Base-by-base conservation (phyloP, 768 basidiomycete genomes). In the Pulveroboletus ravenelii region DNA sequence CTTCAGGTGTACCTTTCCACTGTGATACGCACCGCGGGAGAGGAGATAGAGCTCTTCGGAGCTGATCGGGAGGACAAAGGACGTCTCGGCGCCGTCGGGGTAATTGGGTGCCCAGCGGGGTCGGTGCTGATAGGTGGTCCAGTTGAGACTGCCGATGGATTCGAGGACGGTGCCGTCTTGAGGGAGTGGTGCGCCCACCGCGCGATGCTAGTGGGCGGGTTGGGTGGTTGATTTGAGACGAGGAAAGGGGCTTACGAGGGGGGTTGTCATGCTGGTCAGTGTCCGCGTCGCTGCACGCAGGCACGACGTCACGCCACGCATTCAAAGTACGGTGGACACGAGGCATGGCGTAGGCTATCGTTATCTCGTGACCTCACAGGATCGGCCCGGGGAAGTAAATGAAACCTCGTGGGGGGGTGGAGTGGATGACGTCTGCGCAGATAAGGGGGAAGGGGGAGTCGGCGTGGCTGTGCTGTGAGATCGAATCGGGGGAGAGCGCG, bases 41-140 rank as follows among this genome's bases (percentile, higher is more conserved):
- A 74, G 25, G 36, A 74, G 51, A 34, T 67, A 74, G 27, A 74
- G 49, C 3, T 57, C 56, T 0, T 69, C 62, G 1, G 71, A 54
- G 1, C 51, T 29, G 14, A 68, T 44, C 29, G 68, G 66, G 34
- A 75, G 62, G 0, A 59, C 39, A 18, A 74, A 67, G 1, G 55
- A 51, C 4, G 63, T 52, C 14, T 64, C 50, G 4, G 64, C 62
- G 18, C 62, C 29, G 3, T 39, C 18, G 6, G 55, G 10, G 13
- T 47, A 66, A 12, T 20, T 5, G 5, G 54, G 51, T 3, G 54
- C 54, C 66, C 64, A 66, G 15, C 13, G 23, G 0, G 64, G 61
- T 3, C 17, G 36, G 7, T 29, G 0, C 0, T 50, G 51, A 25
- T 61, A 53, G 2, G 46, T 10, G 4, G 52, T 30, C 66, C 66